Percentiles rank a stretch among this genome's conserved stretches.
Conservation (phyloP, 495 filamentous ascomycete genomes). For the Ramalina peruviana region DNA sequence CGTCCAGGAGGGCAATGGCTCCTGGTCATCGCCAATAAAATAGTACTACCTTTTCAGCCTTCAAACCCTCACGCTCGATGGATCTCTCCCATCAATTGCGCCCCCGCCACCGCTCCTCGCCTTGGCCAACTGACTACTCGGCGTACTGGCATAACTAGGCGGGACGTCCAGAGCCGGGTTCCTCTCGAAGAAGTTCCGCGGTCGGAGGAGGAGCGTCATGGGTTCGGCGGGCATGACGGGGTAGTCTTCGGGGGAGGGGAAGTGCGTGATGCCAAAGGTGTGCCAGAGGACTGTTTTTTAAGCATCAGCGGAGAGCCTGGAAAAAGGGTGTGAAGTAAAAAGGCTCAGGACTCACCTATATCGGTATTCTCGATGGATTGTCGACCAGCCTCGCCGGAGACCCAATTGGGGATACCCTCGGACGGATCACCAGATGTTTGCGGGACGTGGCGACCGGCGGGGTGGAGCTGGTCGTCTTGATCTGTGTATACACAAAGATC, state of each 20-base stretch:
- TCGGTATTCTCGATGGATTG: slow-evolving; percentile 74
- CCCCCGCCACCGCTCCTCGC: no score
- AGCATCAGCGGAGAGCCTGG: no score
- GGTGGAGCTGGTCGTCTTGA: slow-evolving; percentile 73
- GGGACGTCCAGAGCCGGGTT: slow-evolving; percentile 85
- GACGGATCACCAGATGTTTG: slow-evolving; percentile 83
- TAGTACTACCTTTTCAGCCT: no score
- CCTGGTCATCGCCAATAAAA: no score
- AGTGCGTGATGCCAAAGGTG: slow-evolving; percentile 87
- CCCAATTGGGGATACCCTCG: slow-evolving; percentile 68
- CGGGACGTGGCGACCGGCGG: slow-evolving; percentile 85
- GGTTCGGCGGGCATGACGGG: slow-evolving; percentile 91
- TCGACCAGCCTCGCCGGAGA: slow-evolving; percentile 41
- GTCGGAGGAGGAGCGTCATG: slow-evolving; percentile 70
- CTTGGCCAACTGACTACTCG: slow-evolving; percentile 26
- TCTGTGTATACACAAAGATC: slow-evolving; percentile 32
- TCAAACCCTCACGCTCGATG: no score
- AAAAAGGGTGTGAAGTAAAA: no score
- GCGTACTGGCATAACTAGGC: slow-evolving; percentile 61
- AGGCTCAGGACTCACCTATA: not conserved
- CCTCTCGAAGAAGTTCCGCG: slow-evolving; percentile 73
- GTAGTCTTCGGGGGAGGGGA: slow-evolving; percentile 86
- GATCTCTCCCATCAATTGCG: no score
- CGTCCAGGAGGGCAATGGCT: no score
- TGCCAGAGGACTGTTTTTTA: slow-evolving; percentile 72